Evolutionary conservation across 139 green algal species (phyloP), one percentile per base, ranked within the genome.

Genomic region (Chlamydomonas sp.): DNA sequence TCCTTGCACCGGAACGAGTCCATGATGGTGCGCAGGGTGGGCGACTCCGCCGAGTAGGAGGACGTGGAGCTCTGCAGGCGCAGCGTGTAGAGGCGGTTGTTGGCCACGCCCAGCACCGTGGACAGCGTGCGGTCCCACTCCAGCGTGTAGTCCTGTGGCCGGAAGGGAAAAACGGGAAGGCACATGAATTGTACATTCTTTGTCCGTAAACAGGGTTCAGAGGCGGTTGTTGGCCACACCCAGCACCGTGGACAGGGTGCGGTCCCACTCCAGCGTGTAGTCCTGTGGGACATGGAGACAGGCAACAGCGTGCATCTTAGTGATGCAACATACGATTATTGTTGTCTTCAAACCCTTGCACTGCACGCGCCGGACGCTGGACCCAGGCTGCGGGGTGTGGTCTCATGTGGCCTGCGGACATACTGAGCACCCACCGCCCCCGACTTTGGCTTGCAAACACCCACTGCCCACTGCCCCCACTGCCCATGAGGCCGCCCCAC

Each of bases 121-220:
- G 94, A 63, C 68, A 98, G 91, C 15, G 87, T 84, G 14, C 97
- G 89, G 89, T 98, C 96, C 94, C 94, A 99, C 90, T 99, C 96
- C 78, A 96, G 83, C 7, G 89, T 84, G 78, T 96, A 95, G 77
- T 89, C 63, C 31, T 83, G 72, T 2, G 69, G 18, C 8, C 57
- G 67, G 10, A 3, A 68, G 12, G 64, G 75, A 58, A 90, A 63
- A 1, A 89, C 72, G 68, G 57, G 49, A 17, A 72, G 63, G 58
- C 78, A 49, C 31, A 49, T 49, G 31, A 49, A 49, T 49, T 49
- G 31, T 49, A 49, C 31, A 66, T 64, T 12, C 17, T 2, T 59
- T 12, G 77, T 2, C 4, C 8, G 12, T 16, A 1, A 60, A 60
- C 59, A 67, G 5, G 59, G 59, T 64, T 63, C 31, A 10, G 63